A percentile compares a stretch with the other conserved stretches of the same genome.
phyloP scores from a whole-genome alignment of 2,329 filamentous ascomycete genomes.

The Exophiala dermatitidis region DNA sequence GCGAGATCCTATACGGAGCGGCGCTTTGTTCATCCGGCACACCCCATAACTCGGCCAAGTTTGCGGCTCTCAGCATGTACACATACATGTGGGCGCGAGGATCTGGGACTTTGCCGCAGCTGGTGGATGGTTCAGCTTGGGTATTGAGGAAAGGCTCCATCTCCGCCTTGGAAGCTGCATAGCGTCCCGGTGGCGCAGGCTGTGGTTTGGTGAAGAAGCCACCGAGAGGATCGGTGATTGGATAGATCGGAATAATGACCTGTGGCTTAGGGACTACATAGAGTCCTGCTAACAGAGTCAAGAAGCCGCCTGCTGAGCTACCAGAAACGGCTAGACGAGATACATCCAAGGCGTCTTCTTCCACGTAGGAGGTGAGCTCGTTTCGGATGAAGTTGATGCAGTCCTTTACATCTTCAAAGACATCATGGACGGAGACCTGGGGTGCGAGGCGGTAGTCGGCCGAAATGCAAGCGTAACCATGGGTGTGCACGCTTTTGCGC shows the following conservation, averaged over 20 bases:
- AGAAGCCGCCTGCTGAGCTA: not conserved
- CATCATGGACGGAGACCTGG: not conserved
- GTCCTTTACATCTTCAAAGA: slow-evolving; percentile 2
- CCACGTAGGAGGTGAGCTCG: not conserved
- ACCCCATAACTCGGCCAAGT: not conserved
- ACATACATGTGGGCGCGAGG: not conserved
- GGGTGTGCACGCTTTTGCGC: not conserved
- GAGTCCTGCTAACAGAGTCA: not conserved
- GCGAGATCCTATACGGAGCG: not conserved
- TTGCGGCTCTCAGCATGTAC: slow-evolving; percentile 1
- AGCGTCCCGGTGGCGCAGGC: not conserved
- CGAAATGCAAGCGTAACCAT: slow-evolving; percentile 1
- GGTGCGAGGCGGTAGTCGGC: slow-evolving; percentile 2
- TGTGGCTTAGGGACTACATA: not conserved
- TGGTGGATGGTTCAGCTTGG: not conserved
- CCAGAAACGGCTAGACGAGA: slow-evolving; percentile 2
- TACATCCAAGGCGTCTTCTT: not conserved
- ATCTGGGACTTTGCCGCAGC: not conserved
- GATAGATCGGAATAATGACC: slow-evolving; percentile 4
- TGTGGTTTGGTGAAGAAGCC: slow-evolving; percentile 2
- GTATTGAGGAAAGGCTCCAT: not conserved
- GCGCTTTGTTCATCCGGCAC: not conserved
- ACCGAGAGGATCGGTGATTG: slow-evolving; percentile 2
- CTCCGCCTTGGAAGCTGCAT: not conserved
- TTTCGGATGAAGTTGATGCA: slow-evolving; percentile 2